Conservation (phyloP, 1,139 yeast genomes). For the Suhomyces maxii region DNA sequence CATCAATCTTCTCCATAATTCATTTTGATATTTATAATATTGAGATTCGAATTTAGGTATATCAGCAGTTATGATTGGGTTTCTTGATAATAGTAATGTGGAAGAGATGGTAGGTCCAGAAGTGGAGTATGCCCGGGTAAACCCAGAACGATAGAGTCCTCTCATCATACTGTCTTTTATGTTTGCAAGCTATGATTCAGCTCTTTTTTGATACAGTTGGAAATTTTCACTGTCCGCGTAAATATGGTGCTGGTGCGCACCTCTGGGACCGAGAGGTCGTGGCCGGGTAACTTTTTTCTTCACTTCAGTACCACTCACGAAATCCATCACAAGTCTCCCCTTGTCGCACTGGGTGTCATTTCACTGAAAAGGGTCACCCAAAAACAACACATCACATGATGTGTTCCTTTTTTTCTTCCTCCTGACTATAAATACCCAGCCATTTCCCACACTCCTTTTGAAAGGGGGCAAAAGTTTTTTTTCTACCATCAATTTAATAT, state of each 20-base stretch:
- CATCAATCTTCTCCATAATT: conserved; percentile 86
- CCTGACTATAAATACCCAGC: not conserved
- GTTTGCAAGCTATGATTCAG: not conserved
- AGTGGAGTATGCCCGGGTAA: conserved; percentile 14
- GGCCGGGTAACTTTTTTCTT: conserved; percentile 8
- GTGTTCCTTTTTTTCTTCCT: too few species aligned
- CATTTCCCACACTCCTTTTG: not conserved
- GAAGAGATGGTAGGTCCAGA: conserved; percentile 12
- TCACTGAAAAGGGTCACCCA: too few species aligned
- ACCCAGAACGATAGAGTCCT: conserved; percentile 8
- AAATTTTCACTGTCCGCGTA: conserved; percentile 14
- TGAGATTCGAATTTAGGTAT: conserved; percentile 69
- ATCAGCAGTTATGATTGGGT: conserved; percentile 82
- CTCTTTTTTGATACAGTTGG: conserved; percentile 6
- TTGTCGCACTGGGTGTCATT: too few species aligned
- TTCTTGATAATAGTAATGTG: conserved; percentile 70
- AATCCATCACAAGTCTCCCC: not conserved
- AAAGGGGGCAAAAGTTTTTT: not conserved
- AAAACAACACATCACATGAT: too few species aligned
- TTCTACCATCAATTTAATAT: not conserved
- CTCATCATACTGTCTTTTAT: conserved; percentile 9
- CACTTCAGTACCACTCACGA: too few species aligned
- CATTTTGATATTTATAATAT: conserved; percentile 81
- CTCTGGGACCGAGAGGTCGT: not conserved
- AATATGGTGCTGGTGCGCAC: conserved; percentile 1